phyloP scores from a whole-genome alignment of 2,329 filamentous ascomycete genomes.

The Aspergillus novoparasiticus region DNA sequence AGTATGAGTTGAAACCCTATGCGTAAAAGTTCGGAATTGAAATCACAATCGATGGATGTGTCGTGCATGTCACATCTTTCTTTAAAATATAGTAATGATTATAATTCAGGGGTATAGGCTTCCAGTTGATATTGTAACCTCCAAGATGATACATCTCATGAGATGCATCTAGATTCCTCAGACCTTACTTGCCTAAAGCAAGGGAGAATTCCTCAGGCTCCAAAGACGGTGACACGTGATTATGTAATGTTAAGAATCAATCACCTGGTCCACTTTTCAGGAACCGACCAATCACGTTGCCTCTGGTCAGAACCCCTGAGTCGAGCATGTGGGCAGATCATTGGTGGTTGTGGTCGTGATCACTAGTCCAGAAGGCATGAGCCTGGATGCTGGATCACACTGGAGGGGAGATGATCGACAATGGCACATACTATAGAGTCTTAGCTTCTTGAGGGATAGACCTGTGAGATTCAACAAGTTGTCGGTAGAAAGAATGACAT shows the following conservation, averaged over 20 bases:
- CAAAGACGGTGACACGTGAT: not conserved
- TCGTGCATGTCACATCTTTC: too few relatives aligned
- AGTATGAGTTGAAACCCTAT: constrained; percentile 70
- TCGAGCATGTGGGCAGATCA: constrained; percentile 16
- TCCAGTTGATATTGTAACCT: not conserved
- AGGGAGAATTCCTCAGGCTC: not conserved
- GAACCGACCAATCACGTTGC: not conserved
- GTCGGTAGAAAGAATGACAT: not conserved
- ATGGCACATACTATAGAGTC: not conserved
- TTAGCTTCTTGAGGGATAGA: not conserved
- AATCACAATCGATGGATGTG: too few relatives aligned
- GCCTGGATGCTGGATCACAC: not conserved
- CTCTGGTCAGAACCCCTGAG: not conserved
- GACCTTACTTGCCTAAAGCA: not conserved
- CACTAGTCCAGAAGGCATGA: not conserved
- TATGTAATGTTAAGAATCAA: not conserved
- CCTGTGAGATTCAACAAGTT: not conserved
- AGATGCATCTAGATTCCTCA: not conserved
- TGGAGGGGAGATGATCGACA: constrained; percentile 1
- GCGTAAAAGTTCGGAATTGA: not conserved
- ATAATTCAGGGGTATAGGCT: not conserved
- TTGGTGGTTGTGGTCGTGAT: constrained; percentile 7
- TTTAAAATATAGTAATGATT: too few relatives aligned
- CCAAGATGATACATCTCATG: not conserved
- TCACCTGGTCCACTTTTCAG: not conserved